Evolutionary conservation across 2,329 filamentous ascomycete species (phyloP).

Genomic region (Trichoderma sp.): DNA sequence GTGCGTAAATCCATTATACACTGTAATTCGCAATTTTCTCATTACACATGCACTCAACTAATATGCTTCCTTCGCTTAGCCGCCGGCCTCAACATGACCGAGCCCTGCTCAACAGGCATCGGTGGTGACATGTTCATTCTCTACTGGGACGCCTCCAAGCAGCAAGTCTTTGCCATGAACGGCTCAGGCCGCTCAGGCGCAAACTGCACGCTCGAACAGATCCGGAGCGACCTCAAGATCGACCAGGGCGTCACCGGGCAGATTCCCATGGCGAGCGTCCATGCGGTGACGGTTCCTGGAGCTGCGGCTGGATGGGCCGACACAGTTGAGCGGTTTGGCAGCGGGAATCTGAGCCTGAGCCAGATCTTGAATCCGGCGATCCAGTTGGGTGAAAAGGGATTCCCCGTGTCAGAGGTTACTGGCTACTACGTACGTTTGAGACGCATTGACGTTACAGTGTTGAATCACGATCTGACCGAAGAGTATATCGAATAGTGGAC

Average conservation of each 20-base stretch:
- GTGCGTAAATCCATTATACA: constrained; percentile 40
- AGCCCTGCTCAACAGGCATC: constrained; percentile 89
- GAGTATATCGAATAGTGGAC: constrained; percentile 62
- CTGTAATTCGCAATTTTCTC: neutral
- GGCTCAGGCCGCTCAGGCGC: constrained; percentile 81
- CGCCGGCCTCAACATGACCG: constrained; percentile 87
- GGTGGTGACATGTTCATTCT: constrained; percentile 97
- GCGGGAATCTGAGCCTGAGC: constrained; percentile 72
- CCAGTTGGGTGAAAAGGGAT: constrained; percentile 80
- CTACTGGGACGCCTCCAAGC: constrained; percentile 80
- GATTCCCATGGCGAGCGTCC: constrained; percentile 73
- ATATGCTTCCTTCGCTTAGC: constrained; percentile 47
- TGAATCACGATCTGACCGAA: neutral
- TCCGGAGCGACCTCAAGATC: constrained; percentile 67
- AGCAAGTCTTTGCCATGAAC: constrained; percentile 82
- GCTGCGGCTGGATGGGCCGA: constrained; percentile 94
- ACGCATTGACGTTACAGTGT: accelerated
- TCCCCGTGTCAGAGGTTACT: constrained; percentile 80
- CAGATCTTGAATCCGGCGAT: constrained; percentile 82
- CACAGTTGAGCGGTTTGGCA: constrained; percentile 82
- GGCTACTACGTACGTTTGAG: constrained; percentile 58
- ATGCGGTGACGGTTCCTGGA: constrained; percentile 83
- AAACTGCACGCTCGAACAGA: constrained; percentile 64
- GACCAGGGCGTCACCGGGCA: constrained; percentile 50
- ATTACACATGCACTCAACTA: neutral